These are phyloP conservation scores for Candida mesenterica DNA, from an alignment of 1,139 yeast species.

Conservation along the genomic window DNA sequence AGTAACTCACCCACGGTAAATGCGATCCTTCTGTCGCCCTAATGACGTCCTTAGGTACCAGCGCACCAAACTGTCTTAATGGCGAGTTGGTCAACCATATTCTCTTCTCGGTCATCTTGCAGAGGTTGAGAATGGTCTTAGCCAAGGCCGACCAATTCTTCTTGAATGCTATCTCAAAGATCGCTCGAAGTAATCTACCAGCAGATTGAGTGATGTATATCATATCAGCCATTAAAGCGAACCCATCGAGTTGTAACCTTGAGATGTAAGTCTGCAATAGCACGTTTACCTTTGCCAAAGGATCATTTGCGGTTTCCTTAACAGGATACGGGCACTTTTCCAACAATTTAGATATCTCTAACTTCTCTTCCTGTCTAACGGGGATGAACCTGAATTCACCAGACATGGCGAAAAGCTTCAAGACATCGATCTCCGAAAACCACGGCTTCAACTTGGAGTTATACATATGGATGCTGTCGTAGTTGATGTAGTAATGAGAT, in stretches of 20 bases:
- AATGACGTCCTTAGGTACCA: conserved; percentile 67
- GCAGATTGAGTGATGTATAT: conserved; percentile 91
- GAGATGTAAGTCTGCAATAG: conserved; percentile 85
- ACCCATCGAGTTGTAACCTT: conserved; percentile 72
- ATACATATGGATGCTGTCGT: conserved; percentile 67
- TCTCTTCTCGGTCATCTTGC: conserved; percentile 77
- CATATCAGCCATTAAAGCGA: conserved; percentile 93
- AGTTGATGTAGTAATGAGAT: conserved; percentile 79
- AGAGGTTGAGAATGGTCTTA: conserved; percentile 55
- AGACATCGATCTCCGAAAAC: conserved; percentile 68
- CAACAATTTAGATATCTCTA: conserved; percentile 68
- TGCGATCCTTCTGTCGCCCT: conserved; percentile 76
- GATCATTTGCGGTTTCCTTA: conserved; percentile 67
- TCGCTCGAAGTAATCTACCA: conserved; percentile 81
- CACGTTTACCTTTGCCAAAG: conserved; percentile 76
- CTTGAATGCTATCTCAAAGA: conserved; percentile 71
- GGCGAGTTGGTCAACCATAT: conserved; percentile 89
- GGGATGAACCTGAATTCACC: conserved; percentile 85
- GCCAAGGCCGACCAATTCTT: conserved; percentile 75
- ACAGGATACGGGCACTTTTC: conserved; percentile 86
- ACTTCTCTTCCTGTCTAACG: conserved; percentile 80
- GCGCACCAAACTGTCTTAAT: conserved; percentile 69
- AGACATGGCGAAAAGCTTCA: conserved; percentile 74
- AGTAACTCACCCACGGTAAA: conserved; percentile 79
- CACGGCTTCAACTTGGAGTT: conserved; percentile 61